Evolutionary conservation across 139 green algal species (phyloP), one percentile per base, ranked within the genome.

Genomic region (Zygnema circumcarinatum): DNA sequence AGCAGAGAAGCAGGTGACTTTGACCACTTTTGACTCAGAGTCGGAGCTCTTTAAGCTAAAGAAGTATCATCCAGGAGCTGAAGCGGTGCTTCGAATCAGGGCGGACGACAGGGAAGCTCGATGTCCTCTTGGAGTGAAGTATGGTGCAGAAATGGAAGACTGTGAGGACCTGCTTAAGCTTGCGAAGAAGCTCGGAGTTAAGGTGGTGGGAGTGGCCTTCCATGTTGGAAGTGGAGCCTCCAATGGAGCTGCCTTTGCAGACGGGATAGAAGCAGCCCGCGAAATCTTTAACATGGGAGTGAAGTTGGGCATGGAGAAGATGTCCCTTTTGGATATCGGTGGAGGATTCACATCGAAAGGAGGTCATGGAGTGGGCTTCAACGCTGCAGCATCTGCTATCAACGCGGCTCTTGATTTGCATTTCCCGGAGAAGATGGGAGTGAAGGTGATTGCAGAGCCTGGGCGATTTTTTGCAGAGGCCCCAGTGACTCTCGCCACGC

Each of bases 401-500:
- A 98, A 98, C 86, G 76, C 85, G 1, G 94, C 96, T 0, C 87
- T 99, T 1, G 96, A 95, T 0, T 69, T 86, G 76, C 86, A 95
- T 89, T 99, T 99, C 91, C 96, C 96, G 0, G 69, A 78, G 69
- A 78, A 41, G 3, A 20, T 20, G 16, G 69, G 69, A 68, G 25
- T 85, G 41, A 32, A 78, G 79, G 88, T 99, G 31, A 98, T 99
- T 79, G 95, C 96, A 0, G 97, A 99, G 93, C 97, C 97, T 1
- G 97, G 97, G 2, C 92, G 97, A 52, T 99, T 96, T 93, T 99
- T 99, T 93, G 96, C 96, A 1, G 96, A 99, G 95, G 93, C 94
- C 29, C 87, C 92, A 47, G 92, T 91, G 80, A 96, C 96, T 31
- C 90, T 98, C 75, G 83, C 94, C 36, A 94, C 92, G 42, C 93